Evolutionary conservation across 169 alveolate species (phyloP).

Genomic region (Babesia ovis): DNA sequence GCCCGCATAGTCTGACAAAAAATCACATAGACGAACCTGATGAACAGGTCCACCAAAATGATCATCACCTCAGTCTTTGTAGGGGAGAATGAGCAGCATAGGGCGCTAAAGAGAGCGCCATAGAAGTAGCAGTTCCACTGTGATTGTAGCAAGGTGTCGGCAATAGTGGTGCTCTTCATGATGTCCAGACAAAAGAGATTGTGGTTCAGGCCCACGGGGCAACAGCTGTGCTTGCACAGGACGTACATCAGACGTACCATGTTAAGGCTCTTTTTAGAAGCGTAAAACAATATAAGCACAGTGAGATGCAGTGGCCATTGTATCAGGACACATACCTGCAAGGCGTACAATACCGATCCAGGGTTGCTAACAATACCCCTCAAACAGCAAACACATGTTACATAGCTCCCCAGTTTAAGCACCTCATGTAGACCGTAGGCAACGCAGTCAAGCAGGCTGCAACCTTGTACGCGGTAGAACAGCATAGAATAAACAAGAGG

Average conservation of each 20-base stretch:
- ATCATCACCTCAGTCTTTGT: constrained; percentile 43
- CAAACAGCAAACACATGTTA: constrained; percentile 43
- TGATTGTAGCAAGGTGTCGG: constrained; percentile 46
- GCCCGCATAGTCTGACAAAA: constrained; percentile 56
- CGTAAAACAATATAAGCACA: not conserved
- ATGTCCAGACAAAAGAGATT: constrained; percentile 39
- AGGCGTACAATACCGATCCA: constrained; percentile 3
- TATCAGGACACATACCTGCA: constrained; percentile 12
- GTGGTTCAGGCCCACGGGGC: constrained; percentile 45
- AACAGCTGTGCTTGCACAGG: constrained; percentile 42
- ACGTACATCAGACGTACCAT: constrained; percentile 15
- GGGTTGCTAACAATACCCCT: constrained; percentile 14
- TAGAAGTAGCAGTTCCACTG: constrained; percentile 49
- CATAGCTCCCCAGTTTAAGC: constrained; percentile 23
- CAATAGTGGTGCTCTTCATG: constrained; percentile 20
- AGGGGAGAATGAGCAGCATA: constrained; percentile 55
- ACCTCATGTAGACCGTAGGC: constrained; percentile 17
- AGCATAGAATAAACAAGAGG: constrained; percentile 4
- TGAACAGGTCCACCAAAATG: constrained; percentile 38
- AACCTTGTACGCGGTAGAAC: constrained; percentile 33
- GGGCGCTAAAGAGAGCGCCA: constrained; percentile 25
- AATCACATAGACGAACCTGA: constrained; percentile 27
- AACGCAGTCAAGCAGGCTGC: constrained; percentile 26
- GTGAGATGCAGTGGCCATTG: constrained; percentile 36
- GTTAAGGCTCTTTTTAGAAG: not conserved